These are phyloP conservation scores for Lachnellula cervina DNA, from an alignment of 2,329 filamentous ascomycete genomes.

Conservation along the genomic window DNA sequence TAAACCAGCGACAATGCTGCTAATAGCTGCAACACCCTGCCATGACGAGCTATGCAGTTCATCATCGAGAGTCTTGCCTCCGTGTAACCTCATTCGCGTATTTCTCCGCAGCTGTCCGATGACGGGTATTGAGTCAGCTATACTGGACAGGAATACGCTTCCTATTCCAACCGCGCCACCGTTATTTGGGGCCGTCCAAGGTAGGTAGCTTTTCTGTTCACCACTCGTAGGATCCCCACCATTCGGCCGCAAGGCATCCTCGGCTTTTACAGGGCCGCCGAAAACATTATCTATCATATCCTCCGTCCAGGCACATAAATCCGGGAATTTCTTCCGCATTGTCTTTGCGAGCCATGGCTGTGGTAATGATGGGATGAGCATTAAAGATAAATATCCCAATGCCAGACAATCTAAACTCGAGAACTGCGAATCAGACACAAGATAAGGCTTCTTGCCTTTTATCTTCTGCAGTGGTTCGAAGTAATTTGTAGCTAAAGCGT, in stretches of 20 bases:
- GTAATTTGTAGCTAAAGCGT: constrained; percentile 65
- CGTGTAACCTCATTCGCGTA: constrained; percentile 22
- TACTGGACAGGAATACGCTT: constrained; percentile 21
- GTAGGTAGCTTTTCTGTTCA: constrained; percentile 19
- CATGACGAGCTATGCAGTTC: constrained; percentile 16
- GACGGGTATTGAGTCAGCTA: constrained; percentile 29
- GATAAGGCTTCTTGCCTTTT: constrained; percentile 49
- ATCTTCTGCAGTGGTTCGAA: constrained; percentile 66
- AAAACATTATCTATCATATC: constrained; percentile 36
- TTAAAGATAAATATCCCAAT: constrained; percentile 73
- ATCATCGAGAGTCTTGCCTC: constrained; percentile 22
- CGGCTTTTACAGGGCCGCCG: constrained; percentile 29
- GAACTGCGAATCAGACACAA: constrained; percentile 48
- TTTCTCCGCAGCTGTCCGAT: constrained; percentile 26
- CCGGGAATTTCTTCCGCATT: constrained; percentile 45
- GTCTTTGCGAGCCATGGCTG: constrained; percentile 58
- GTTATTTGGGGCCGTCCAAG: constrained; percentile 29
- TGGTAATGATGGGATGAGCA: constrained; percentile 58
- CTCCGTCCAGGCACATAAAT: constrained; percentile 41
- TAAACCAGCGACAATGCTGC: constrained; percentile 26
- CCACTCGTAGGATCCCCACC: constrained; percentile 8
- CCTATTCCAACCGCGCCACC: constrained; percentile 24
- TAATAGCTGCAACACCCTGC: constrained; percentile 21
- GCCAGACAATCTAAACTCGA: constrained; percentile 73
- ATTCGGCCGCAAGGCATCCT: constrained; percentile 23